These are phyloP conservation scores for Biscogniauxia marginata DNA, from an alignment of 2,329 filamentous ascomycete genomes.

Conservation along the genomic window DNA sequence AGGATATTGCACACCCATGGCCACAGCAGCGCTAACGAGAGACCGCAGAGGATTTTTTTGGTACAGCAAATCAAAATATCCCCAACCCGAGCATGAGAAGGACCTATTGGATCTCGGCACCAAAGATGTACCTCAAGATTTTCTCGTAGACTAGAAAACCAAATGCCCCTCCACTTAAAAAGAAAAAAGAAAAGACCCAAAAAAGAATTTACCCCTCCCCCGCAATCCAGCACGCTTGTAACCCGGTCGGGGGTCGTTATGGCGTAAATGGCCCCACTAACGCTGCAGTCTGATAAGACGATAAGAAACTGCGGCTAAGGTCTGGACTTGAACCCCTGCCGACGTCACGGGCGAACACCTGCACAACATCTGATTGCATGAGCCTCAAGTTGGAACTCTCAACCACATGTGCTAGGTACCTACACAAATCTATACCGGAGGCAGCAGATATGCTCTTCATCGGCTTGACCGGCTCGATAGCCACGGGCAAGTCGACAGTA, in stretches of 20 bases:
- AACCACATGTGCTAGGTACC: not conserved
- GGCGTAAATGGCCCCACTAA: not conserved
- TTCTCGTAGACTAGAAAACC: constrained; percentile 6
- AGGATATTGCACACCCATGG: constrained; percentile 29
- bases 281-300: constrained; percentile 18
- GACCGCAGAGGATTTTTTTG: not conserved
- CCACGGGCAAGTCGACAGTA: constrained; percentile 96
- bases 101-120: not conserved
- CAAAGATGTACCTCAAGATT: constrained; percentile 6
- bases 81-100: no score
- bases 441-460: constrained; percentile 95
- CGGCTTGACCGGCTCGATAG: constrained; percentile 93
- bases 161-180: constrained; percentile 25
- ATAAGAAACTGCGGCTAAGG: constrained; percentile 7
- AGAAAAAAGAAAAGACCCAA: not conserved
- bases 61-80: not conserved
- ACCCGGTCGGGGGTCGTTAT: not conserved
- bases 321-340: not conserved
- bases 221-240: constrained; percentile 15
- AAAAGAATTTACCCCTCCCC: constrained; percentile 26
- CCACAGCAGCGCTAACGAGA: not conserved
- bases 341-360: not conserved
- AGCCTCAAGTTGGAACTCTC: not conserved
- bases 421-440: no score
- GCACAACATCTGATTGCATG: constrained; percentile 2